phyloP scores from a whole-genome alignment of 139 green algal genomes.

The Coelastrella sp. region DNA sequence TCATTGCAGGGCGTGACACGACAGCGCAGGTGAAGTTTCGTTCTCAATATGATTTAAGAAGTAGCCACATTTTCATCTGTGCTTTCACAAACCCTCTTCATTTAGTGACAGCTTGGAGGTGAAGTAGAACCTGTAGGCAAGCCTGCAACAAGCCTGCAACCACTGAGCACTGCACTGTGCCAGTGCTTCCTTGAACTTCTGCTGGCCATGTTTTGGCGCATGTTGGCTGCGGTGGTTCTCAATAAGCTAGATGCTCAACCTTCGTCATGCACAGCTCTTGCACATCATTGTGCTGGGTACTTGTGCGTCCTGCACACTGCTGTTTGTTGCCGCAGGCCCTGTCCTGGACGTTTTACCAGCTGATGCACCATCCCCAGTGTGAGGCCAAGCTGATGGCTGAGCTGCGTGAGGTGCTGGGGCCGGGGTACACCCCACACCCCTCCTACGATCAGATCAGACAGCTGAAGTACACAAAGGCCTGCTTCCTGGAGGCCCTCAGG shows the following conservation, averaged over 20 bases:
- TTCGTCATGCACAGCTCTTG: too few relatives aligned
- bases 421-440: not conserved
- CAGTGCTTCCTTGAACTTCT: too few relatives aligned
- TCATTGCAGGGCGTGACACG: constrained; percentile 48
- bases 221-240: too few relatives aligned
- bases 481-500: constrained; percentile 44
- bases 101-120: too few relatives aligned
- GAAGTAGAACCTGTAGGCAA: too few relatives aligned
- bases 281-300: too few relatives aligned
- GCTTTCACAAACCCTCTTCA: too few relatives aligned
- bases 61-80: too few relatives aligned
- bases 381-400: constrained; percentile 45
- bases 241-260: too few relatives aligned
- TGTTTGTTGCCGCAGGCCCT: constrained; percentile 8
- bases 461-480: constrained; percentile 29
- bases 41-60: not conserved
- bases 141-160: too few relatives aligned
- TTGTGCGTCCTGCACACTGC: not conserved
- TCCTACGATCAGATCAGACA: constrained; percentile 37
- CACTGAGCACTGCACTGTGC: too few relatives aligned
- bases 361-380: constrained; percentile 38
- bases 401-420: constrained; percentile 37
- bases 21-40: constrained; percentile 39
- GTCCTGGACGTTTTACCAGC: constrained; percentile 41
- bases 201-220: too few relatives aligned